Percentiles rank a stretch among this genome's conserved stretches.
Conservation (phyloP, 139 green algal genomes). For the Chlamydomonas incerta region DNA sequence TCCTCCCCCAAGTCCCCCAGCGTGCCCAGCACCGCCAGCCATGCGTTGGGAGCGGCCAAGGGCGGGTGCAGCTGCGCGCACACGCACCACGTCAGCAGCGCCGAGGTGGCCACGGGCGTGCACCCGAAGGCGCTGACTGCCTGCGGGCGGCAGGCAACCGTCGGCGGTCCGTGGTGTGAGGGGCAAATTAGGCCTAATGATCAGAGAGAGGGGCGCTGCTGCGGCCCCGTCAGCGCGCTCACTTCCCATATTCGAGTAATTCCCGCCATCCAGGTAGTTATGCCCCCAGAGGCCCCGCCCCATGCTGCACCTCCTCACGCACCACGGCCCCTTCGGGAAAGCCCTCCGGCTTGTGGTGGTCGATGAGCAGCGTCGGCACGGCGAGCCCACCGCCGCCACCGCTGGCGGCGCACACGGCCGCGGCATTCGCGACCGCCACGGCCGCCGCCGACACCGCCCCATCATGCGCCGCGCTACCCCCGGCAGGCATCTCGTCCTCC, state of each 20-base stretch:
- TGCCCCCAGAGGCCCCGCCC: background rate
- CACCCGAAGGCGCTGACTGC: constrained; percentile 3
- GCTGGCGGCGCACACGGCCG: no score
- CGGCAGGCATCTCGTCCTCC: background rate
- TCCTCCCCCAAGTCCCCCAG: constrained; percentile 18
- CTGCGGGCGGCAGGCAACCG: no score
- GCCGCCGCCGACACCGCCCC: no score
- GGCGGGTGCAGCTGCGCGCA: background rate
- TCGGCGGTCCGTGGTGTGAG: no score
- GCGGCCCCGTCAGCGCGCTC: no score
- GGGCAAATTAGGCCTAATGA: no score
- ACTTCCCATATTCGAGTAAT: no score
- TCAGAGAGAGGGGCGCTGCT: no score
- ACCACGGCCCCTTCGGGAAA: constrained; percentile 4
- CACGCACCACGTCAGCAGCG: background rate
- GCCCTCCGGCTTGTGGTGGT: constrained; percentile 23
- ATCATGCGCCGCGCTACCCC: background rate
- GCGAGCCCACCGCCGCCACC: background rate
- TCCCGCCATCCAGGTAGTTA: no score
- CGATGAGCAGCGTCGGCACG: background rate
- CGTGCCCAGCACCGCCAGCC: constrained; percentile 18
- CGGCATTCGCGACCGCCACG: no score
- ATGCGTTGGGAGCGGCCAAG: background rate
- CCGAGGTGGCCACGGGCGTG: background rate
- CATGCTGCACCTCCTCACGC: background rate